Base-by-base conservation (phyloP, 306 rosid genomes). In the Cicer pinnatifidum region DNA sequence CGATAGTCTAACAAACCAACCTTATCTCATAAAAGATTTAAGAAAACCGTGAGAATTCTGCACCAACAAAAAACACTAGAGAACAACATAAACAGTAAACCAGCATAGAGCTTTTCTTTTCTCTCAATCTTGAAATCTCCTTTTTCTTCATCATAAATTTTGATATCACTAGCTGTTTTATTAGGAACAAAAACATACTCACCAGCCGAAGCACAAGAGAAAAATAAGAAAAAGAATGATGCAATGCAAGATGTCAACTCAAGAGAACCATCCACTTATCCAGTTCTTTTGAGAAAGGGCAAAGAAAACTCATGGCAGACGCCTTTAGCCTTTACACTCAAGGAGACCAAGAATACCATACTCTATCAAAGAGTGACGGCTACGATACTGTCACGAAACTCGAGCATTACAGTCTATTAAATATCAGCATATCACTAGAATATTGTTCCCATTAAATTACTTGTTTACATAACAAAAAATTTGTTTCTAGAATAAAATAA, bases 331-430 rank as follows among this genome's bases (percentile, higher is more conserved):
- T 53, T 23, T 40, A 53, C 72, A 35, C 78, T 47, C 13, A 64
- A 64, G 40, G 54, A 75, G 45, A 53, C 78, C 71, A 48, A 74
- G 41, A 62, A 38, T 53, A 75, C 33, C 65, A 64, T 64, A 53
- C 56, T 28, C 19, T 19, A 45, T 9, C 63, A 51, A 61, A 35
- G 62, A 62, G 28, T 61, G 50, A 35, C 40, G 7, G 23, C 50
- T 61, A 16, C 15, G 51, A 63, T 63, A 50, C 16, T 28, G 33
- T 63, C 79, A 7, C 43, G 9, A 57, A 56, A 44, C 45, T 57
- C 67, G 3, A 51, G 67, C 73, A 65, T 9, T 75, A 20, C 35
- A 17, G 7, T 48, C 54, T 2, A 48, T n/a, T 48, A 6, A 48
- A 48, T n/a, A 48, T n/a, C 54, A 48, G 54, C 54, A n/a, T 48